Evolutionary conservation across 129 eudicot genomes (phyloP).

Genomic region (Pulicaria dysenterica): DNA sequence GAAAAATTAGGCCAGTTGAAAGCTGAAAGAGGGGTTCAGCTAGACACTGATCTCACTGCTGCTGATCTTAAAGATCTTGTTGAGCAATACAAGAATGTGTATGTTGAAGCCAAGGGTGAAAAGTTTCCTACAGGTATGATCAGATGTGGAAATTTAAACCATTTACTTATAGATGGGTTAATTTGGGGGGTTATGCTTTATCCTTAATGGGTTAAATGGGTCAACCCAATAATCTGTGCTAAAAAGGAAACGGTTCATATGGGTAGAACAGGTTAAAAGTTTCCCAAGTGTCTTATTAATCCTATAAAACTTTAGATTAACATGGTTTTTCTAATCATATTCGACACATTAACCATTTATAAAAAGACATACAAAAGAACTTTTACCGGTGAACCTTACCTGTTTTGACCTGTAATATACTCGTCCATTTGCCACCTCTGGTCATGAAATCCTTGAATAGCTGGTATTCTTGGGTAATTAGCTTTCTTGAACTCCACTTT

Average conservation of each 20-base stretch:
- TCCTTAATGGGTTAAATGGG: background rate
- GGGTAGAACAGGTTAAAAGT: too few relatives aligned
- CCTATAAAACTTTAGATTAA: too few relatives aligned
- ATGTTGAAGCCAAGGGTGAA: conserved; percentile 78
- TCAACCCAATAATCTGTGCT: too few relatives aligned
- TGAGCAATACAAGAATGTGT: conserved; percentile 81
- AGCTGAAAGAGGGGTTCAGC: conserved; percentile 55
- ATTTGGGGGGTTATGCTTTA: background rate
- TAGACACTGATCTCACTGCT: conserved; percentile 85
- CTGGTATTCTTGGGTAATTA: background rate
- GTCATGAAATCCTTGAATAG: background rate
- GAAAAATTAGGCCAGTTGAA: conserved; percentile 71
- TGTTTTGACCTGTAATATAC: background rate
- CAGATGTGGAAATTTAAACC: background rate
- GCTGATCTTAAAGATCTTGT: conserved; percentile 92
- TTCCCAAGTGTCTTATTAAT: too few relatives aligned
- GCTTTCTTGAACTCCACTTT: background rate
- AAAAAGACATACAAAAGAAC: background rate
- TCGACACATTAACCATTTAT: too few relatives aligned
- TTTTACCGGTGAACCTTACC: background rate
- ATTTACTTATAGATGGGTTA: background rate
- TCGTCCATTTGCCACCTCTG: background rate
- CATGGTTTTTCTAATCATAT: too few relatives aligned
- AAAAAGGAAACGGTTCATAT: too few relatives aligned
- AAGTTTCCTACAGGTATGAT: conserved; percentile 78